Percentiles rank a stretch among this genome's conserved stretches.
Evolutionary conservation across 495 filamentous ascomycete genomes (phyloP).

Genomic region (Penicillium longicatenatum): DNA sequence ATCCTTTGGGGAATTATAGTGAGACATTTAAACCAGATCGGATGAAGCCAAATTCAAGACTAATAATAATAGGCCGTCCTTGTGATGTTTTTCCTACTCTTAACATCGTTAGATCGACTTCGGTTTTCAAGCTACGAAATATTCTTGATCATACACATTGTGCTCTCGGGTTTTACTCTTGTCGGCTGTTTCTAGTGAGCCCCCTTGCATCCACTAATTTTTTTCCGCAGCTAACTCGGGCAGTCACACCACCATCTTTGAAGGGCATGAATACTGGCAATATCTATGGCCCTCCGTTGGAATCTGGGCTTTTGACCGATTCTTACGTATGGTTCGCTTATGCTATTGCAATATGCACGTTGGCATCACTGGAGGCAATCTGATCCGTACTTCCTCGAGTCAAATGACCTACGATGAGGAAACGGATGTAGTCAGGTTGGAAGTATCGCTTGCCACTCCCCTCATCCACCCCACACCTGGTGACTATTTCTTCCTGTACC

Average conservation of each 20-base stretch:
- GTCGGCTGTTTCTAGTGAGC: conserved; percentile 56
- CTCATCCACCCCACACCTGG: conserved; percentile 45
- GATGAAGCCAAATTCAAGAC: not conserved
- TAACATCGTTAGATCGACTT: conserved; percentile 49
- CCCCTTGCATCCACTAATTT: too few species aligned
- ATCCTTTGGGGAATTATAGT: conserved; percentile 43
- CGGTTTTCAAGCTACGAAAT: conserved; percentile 53
- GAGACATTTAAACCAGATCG: conserved; percentile 1
- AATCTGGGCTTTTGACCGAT: conserved; percentile 55
- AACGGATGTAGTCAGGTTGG: conserved; percentile 54
- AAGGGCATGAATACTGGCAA: conserved; percentile 49
- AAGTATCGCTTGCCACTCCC: conserved; percentile 37
- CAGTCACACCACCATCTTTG: conserved; percentile 53
- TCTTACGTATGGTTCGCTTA: conserved; percentile 48
- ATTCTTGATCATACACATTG: conserved; percentile 56
- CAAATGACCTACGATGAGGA: conserved; percentile 46
- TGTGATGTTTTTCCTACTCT: conserved; percentile 48
- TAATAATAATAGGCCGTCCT: conserved; percentile 46
- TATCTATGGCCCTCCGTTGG: conserved; percentile 54
- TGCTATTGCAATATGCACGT: conserved; percentile 51
- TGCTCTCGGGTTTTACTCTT: conserved; percentile 50
- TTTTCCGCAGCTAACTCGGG: conserved; percentile 1
- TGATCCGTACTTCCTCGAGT: conserved; percentile 29
- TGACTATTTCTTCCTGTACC: conserved; percentile 60
- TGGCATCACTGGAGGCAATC: conserved; percentile 14